Conservation (phyloP, 441 rosid species). For the Pelargonium hybrid region DNA sequence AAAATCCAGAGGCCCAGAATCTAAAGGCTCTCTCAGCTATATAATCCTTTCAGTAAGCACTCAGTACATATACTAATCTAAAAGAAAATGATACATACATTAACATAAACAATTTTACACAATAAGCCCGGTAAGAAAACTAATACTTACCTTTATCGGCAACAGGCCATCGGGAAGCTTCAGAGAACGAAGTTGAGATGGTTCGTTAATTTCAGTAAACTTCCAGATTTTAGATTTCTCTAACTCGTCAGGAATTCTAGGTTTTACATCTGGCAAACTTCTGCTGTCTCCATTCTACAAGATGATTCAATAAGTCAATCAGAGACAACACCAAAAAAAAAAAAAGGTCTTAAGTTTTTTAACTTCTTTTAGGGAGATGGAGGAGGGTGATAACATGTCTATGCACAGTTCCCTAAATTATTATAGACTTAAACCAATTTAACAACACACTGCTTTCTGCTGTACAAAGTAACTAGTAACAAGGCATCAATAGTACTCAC, state of each 20-base stretch:
- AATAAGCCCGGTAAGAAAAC: background rate
- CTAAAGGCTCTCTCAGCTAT: too few relatives aligned
- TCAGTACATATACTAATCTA: too few relatives aligned
- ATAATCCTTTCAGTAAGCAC: too few relatives aligned
- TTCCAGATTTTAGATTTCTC: slow-evolving; percentile 69
- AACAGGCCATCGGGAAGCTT: slow-evolving; percentile 56
- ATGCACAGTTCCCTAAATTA: background rate
- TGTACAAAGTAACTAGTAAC: background rate
- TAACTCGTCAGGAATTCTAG: slow-evolving; percentile 49
- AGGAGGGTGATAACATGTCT: background rate
- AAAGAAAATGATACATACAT: background rate
- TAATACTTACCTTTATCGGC: slow-evolving; percentile 45
- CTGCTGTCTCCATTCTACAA: slow-evolving; percentile 47
- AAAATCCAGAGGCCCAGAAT: too few relatives aligned
- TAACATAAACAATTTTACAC: background rate
- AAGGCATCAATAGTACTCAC: slow-evolving; percentile 25
- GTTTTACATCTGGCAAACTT: slow-evolving; percentile 51
- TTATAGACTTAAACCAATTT: background rate
- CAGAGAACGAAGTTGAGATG: slow-evolving; percentile 63
- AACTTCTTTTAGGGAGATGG: background rate
- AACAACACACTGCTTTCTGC: background rate
- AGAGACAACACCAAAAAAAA: background rate
- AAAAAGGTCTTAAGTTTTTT: background rate
- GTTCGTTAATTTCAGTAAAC: slow-evolving; percentile 62
- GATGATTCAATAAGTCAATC: slow-evolving; percentile 1